Evolutionary conservation across 2,329 filamentous ascomycete species (phyloP), one percentile per base, ranked within the genome.

Genomic region (Amesomyces nigricolor): DNA sequence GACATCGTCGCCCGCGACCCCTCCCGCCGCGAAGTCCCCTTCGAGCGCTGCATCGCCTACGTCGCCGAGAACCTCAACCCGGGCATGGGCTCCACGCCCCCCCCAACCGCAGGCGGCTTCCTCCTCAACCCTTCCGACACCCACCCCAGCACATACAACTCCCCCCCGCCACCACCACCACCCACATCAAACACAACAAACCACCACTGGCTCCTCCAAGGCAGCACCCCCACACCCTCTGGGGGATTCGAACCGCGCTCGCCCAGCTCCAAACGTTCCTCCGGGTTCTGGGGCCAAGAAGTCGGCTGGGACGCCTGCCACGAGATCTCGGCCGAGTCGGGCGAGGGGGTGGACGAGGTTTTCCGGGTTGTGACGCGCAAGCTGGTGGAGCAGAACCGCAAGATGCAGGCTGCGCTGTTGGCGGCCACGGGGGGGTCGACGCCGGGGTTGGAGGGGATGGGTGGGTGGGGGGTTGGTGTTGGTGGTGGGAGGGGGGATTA

Each of bases 221-320:
- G 19, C 39, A 29, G 2, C 53, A 17, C 44, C 19, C n/a, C 14
- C 17, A 16, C 26, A 16, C 35, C 64, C 63, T 26, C 54, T 52
- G 58, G 38, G 14, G 53, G 35, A 9, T 29, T 19, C 7, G 30
- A 37, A 0, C 79, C 80, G 11, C 76, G 80, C 53, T 83, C 78
- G 60, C 82, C 82, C 44, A 79, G 77, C 64, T 83, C 79, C 46
- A 86, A 86, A 69, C 76, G 83, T 42, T 87, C 82, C 65, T 87
- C 82, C 38, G 87, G 87, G 1, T 89, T 91, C 72, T 96, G 91
- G 91, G 90, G 87, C 19, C 89, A 94, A 69, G 91, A 96, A 67
- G 85, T 91, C 5, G 91, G 91, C 51, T 97, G 92, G 91, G 91
- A 96, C 66, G 95, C 91, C 60, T 97, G 92, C 70, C 94, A 97